Base-by-base conservation (phyloP, 2,329 filamentous ascomycete species). In the Raffaelea albimanens region DNA sequence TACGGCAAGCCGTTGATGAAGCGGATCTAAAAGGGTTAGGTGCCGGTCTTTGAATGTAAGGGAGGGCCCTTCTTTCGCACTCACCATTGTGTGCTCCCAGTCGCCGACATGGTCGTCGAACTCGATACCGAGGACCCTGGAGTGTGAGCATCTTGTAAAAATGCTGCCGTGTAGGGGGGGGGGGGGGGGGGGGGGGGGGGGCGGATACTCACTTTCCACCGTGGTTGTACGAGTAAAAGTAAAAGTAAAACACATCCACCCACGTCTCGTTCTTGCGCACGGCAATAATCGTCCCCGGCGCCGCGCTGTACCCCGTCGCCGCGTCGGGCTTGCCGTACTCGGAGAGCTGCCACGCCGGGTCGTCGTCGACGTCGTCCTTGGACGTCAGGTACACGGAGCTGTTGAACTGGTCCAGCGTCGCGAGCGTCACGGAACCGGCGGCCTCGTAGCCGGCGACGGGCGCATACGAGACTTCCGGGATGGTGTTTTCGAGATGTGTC, bases 91-190 rank as follows among this genome's bases (percentile, higher is more conserved):
- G 39, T 58, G 57, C 39, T 58, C 57, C 57, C 56, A 58, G 45
- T 58, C 57, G 13, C 57, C 57, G 8, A 58, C 54, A 39, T 58
- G 56, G 39, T 58, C 50, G 40, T 53, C 54, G 40, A 58, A 58
- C 20, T 52, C 41, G 40, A 56, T 50, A 10, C 42, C 53, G 10
- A 58, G 25, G 20, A 58, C 50, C 8, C 52, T 57, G n/a, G 13
- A 49, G 43, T 3, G 22, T 19, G 10, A 13, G 23, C 22, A 19
- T 20, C 1, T 11, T 2, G 14, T 29, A n/a, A n/a, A n/a, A n/a
- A n/a, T n/a, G n/a, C n/a, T n/a, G n/a, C n/a, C n/a, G n/a, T n/a
- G n/a, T n/a, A n/a, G n/a, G n/a, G n/a, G n/a, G n/a, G n/a, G n/a
- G n/a, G n/a, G n/a, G n/a, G n/a, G n/a, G n/a, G n/a, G n/a, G n/a